Conservation (phyloP, 1,139 yeast genomes). For the Insectozyma bohioensis region DNA sequence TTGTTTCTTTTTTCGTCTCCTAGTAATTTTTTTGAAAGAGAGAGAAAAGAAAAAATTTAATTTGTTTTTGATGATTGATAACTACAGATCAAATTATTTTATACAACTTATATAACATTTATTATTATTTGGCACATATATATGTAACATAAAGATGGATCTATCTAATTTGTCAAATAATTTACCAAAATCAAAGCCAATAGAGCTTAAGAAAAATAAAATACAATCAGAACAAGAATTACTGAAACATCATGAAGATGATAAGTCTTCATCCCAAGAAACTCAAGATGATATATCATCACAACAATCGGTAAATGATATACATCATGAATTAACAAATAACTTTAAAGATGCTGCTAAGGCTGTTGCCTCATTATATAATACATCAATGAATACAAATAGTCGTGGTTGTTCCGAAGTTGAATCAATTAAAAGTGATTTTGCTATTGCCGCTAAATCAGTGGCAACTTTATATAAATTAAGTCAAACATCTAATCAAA, state of each 20-base stretch:
- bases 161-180: constrained; percentile 12
- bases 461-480: constrained; percentile 61
- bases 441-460: constrained; percentile 63
- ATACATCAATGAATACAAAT: constrained; percentile 21
- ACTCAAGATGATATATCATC: constrained; percentile 9
- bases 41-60: too few species aligned
- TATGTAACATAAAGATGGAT: constrained; percentile 10
- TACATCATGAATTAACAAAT: constrained; percentile 41
- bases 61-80: background rate
- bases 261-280: background rate
- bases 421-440: constrained; percentile 39
- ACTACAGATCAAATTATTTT: background rate
- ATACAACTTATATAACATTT: too few species aligned
- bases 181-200: constrained; percentile 10
- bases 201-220: constrained; percentile 2
- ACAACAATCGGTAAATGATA: constrained; percentile 18
- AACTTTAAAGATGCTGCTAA: constrained; percentile 50
- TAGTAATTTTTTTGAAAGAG: too few species aligned
- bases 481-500: constrained; percentile 44
- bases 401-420: constrained; percentile 58
- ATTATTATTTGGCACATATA: too few species aligned
- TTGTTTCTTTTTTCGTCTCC: background rate
- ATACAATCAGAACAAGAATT: background rate
- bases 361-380: constrained; percentile 44
- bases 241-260: background rate